These are phyloP conservation scores for Pigoraptor vietnamica DNA, from an alignment of 78 protist genomes.

Conservation along the genomic window DNA sequence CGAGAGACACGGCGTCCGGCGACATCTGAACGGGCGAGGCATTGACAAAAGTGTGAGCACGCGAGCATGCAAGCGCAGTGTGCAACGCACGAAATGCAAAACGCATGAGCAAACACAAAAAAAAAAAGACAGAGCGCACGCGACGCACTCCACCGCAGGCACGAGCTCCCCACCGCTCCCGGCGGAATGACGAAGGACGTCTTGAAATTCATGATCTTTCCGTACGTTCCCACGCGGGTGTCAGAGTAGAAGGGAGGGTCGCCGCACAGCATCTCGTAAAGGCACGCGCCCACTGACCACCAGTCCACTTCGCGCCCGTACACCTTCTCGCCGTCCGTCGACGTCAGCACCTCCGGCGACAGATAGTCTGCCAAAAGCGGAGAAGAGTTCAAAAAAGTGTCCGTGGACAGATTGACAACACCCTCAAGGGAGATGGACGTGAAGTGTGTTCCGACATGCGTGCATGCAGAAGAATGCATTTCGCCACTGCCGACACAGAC, in stretches of 20 bases:
- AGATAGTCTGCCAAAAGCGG: slow-evolving; percentile 68
- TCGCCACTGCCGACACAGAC: not conserved
- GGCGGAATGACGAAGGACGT: slow-evolving; percentile 11
- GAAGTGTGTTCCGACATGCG: not conserved
- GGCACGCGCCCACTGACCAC: slow-evolving; percentile 53
- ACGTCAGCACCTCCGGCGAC: slow-evolving; percentile 54
- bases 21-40: not conserved
- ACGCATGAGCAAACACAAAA: not conserved
- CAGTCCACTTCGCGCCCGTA: slow-evolving; percentile 42
- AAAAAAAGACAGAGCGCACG: not conserved
- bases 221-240: slow-evolving; percentile 50
- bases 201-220: slow-evolving; percentile 22
- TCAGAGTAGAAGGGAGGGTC: slow-evolving; percentile 3
- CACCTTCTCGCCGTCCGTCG: slow-evolving; percentile 26
- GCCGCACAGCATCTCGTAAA: not conserved
- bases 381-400: not conserved
- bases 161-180: not conserved
- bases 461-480: no score
- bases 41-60: not conserved
- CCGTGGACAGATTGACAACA: no score
- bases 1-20: not conserved
- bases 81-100: no score
- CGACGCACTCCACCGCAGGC: not conserved
- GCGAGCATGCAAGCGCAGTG: not conserved
- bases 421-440: not conserved